A percentile compares a stretch with the other conserved stretches of the same genome.
Evolutionary conservation across 805 yeast genomes (phyloP).

Genomic region (Zygoascus biomembranicola): DNA sequence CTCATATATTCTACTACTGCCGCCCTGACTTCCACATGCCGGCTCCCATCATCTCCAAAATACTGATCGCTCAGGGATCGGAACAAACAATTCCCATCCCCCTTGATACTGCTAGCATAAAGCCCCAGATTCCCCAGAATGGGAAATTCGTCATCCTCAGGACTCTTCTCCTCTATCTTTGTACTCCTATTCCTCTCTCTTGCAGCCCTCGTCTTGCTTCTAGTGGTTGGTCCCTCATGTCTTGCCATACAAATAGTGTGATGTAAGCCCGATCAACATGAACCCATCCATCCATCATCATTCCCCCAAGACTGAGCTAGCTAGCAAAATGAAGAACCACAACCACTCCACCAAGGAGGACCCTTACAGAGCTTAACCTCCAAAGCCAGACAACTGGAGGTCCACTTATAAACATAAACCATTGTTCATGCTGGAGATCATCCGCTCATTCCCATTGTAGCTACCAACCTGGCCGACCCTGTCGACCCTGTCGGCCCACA

Average conservation of each 20-base stretch:
- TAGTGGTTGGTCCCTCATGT: neutral
- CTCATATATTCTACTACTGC: slow-evolving; percentile 28
- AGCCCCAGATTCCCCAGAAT: slow-evolving; percentile 27
- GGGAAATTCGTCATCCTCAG: slow-evolving; percentile 30
- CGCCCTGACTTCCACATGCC: slow-evolving; percentile 24
- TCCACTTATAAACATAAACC: neutral
- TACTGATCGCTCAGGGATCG: slow-evolving; percentile 34
- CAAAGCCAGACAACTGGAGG: neutral
- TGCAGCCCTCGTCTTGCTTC: neutral
- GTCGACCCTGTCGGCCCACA: neutral
- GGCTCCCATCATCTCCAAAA: slow-evolving; percentile 28
- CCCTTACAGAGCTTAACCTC: neutral
- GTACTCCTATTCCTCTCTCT: neutral
- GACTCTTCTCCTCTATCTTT: neutral
- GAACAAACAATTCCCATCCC: slow-evolving; percentile 38
- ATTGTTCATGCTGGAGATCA: neutral
- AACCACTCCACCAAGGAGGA: neutral
- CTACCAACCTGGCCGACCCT: neutral
- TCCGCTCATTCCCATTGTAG: neutral
- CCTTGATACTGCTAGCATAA: slow-evolving; percentile 31
- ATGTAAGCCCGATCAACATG: neutral
- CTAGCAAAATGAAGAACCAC: neutral
- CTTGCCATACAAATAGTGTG: neutral
- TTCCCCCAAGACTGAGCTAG: too few species aligned
- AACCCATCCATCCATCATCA: too few species aligned